Base-by-base conservation (phyloP, 768 basidiomycete species). In the Dioszegia aurantiaca region DNA sequence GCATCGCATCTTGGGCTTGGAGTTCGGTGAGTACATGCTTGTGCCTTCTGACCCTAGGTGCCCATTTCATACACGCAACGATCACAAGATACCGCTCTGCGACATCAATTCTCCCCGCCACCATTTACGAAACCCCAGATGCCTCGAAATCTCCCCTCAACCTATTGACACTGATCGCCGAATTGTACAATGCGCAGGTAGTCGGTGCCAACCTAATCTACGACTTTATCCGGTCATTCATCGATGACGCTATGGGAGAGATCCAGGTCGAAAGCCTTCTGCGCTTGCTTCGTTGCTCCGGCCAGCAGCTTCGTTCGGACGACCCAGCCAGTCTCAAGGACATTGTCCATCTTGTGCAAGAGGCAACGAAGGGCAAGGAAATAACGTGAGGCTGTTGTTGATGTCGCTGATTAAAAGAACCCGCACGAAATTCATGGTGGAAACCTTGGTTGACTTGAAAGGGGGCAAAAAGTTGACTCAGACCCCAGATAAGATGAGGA, bases 181-280 rank as follows among this genome's bases (percentile, higher is more conserved):
- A 97, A 72, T 79, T 99, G 19, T 98, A 97, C 80, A 97, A 97
- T 73, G 92, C 97, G 72, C 89, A 91, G 78, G 89, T 97, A 23
- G 83, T 98, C 53, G 89, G 89, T 2, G 90, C 86, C 56, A 78
- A 87, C 11, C 81, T 98, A n/a, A 79, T 97, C 45, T 98, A 91
- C 77, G 95, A 97, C 70, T 75, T 97, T 46, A 86, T 98, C 63
- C 85, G 88, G 8, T 80, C 81, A 14, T 81, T 98, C 44, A 79
- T 98, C 45, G 78, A 82, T 0, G 79, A 79, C 40, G 59, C 72
- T 2, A 77, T 94, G 53, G 80, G 82, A 0, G 94, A 97, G 75
- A 84, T 88, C 58, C 82, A 84, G 30, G 88, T 95, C 6, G 95
- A 98, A 73, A 79, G 94, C 4, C 65, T 99, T 53, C 81, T 97